A percentile compares a stretch with the other conserved stretches of the same genome.
phyloP scores from a whole-genome alignment of 768 basidiomycete genomes.

The Pisolithus microcarpus region DNA sequence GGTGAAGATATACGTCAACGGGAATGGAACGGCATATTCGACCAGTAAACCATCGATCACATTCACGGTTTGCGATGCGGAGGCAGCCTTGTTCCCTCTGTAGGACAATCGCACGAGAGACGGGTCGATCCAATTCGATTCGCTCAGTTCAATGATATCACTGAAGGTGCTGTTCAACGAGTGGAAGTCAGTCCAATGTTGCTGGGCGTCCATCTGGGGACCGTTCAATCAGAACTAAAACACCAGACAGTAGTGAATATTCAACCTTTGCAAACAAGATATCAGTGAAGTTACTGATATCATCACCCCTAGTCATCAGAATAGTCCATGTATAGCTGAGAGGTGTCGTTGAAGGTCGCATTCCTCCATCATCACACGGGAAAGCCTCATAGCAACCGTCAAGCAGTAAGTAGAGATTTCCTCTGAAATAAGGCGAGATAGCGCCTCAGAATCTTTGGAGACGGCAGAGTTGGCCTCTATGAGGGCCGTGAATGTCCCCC shows the following conservation, averaged over 20 bases:
- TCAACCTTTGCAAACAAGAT: conserved; percentile 65
- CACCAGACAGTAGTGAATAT: not conserved
- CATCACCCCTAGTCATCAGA: conserved; percentile 75
- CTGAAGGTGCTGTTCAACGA: conserved; percentile 73
- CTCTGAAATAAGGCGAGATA: conserved; percentile 59
- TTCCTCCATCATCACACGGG: conserved; percentile 55
- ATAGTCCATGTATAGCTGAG: conserved; percentile 57
- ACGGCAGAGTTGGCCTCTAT: conserved; percentile 24
- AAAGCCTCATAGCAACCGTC: conserved; percentile 43
- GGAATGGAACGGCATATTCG: conserved; percentile 81
- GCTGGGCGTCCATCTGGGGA: conserved; percentile 63
- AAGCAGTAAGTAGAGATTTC: conserved; percentile 52
- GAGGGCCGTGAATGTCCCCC: conserved; percentile 39
- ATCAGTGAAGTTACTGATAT: conserved; percentile 67
- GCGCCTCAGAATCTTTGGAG: conserved; percentile 52
- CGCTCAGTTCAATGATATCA: conserved; percentile 51
- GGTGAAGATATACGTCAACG: conserved; percentile 71
- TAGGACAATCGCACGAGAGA: conserved; percentile 69
- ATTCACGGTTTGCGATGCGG: conserved; percentile 49
- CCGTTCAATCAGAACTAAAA: not conserved
- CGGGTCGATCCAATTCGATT: conserved; percentile 52
- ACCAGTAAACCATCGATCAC: conserved; percentile 59
- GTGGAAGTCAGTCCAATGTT: conserved; percentile 76
- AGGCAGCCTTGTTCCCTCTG: conserved; percentile 40
- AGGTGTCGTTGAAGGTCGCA: conserved; percentile 62